Evolutionary conservation across 257 asterid genomes (phyloP).

Genomic region (Verbascum thapsus): DNA sequence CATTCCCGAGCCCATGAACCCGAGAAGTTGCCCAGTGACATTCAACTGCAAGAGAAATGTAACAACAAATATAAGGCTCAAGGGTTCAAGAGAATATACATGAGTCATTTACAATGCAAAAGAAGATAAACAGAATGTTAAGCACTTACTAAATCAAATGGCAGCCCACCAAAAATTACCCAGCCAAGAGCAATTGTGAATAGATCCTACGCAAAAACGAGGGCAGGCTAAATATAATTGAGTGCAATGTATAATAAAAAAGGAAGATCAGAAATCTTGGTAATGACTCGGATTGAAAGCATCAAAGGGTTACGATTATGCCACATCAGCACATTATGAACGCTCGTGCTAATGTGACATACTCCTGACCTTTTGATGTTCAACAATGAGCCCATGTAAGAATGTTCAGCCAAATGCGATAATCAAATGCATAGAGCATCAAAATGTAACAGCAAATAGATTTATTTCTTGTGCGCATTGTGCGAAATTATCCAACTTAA

Average conservation of each 20-base stretch:
- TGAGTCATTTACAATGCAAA: not conserved
- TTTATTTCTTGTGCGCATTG: too few species aligned
- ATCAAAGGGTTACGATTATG: not conserved
- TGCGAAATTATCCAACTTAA: too few species aligned
- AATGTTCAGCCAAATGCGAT: too few species aligned
- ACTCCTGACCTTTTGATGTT: too few species aligned
- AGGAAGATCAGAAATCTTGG: not conserved
- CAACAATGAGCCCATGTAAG: too few species aligned
- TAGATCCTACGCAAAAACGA: slow-evolving; percentile 62
- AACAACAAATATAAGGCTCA: not conserved
- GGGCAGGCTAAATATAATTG: not conserved
- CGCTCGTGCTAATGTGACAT: too few species aligned
- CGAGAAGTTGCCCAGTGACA: slow-evolving; percentile 81
- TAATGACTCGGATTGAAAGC: not conserved
- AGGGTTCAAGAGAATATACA: not conserved
- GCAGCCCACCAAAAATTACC: slow-evolving; percentile 92
- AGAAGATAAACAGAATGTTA: slow-evolving; percentile 8
- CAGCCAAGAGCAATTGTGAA: slow-evolving; percentile 93
- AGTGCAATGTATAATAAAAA: not conserved
- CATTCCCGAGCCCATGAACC: slow-evolving; percentile 90
- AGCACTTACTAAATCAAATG: slow-evolving; percentile 82
- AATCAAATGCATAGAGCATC: too few species aligned
- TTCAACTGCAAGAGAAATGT: slow-evolving; percentile 61
- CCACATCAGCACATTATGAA: not conserved
- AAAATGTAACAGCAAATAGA: too few species aligned